phyloP scores from a whole-genome alignment of 2,329 filamentous ascomycete species.

The Colletotrichum plurivorum region DNA sequence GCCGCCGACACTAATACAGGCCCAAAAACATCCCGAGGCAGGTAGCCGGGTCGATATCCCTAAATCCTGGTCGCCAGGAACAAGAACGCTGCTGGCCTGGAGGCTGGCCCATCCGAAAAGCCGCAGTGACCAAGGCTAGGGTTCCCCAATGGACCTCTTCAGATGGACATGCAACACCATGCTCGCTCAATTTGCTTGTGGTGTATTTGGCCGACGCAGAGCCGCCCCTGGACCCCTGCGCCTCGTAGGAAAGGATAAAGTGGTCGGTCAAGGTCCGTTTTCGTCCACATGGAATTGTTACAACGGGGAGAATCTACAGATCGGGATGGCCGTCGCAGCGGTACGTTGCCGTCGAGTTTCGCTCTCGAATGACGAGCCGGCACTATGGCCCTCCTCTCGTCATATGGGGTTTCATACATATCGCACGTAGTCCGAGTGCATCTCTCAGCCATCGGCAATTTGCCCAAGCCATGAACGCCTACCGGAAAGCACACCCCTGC shows the following conservation, averaged over 20 bases:
- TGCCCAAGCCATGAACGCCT: neutral
- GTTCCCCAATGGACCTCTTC: constrained; percentile 22
- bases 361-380: constrained; percentile 1
- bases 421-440: constrained; percentile 2
- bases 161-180: constrained; percentile 28
- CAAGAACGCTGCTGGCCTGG: too few species aligned
- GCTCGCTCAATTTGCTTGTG: neutral
- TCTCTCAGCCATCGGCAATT: neutral
- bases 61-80: too few species aligned
- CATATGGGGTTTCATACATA: constrained; percentile 26
- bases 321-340: constrained; percentile 21
- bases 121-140: constrained; percentile 16
- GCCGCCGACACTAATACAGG: too few species aligned
- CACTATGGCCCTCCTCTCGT: constrained; percentile 2
- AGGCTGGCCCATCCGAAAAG: neutral
- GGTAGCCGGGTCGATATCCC: too few species aligned
- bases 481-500: neutral
- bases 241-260: constrained; percentile 28
- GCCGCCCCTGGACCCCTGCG: constrained; percentile 33
- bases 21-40: too few species aligned
- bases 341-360: constrained; percentile 20
- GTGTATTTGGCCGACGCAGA: constrained; percentile 23
- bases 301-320: constrained; percentile 17
- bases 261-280: constrained; percentile 34
- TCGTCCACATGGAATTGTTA: constrained; percentile 25